Evolutionary conservation across 2,329 filamentous ascomycete genomes (phyloP).

Genomic region (Alternaria burnsii): DNA sequence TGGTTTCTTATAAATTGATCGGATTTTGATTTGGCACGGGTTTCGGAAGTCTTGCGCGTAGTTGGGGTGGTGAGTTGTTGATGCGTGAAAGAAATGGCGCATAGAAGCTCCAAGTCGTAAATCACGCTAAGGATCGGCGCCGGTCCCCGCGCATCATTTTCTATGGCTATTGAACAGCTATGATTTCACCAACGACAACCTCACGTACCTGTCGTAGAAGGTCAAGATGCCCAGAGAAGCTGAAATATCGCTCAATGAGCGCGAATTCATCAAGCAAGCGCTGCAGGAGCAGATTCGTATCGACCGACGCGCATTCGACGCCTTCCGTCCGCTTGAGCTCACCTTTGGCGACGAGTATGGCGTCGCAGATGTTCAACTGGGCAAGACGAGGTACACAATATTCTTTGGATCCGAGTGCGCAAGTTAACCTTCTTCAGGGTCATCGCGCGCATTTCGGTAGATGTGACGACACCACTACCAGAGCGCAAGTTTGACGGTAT

Average conservation of each 20-base stretch:
- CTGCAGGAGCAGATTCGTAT: slow-evolving; percentile 81
- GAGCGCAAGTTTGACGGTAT: slow-evolving; percentile 95
- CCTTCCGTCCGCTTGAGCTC: slow-evolving; percentile 79
- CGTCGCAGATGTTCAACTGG: slow-evolving; percentile 83
- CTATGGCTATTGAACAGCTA: slow-evolving; percentile 15
- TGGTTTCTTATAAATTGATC: neutral
- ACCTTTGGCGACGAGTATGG: slow-evolving; percentile 91
- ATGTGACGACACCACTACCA: slow-evolving; percentile 83
- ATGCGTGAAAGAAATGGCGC: slow-evolving; percentile 15
- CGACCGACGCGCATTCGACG: slow-evolving; percentile 82
- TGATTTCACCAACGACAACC: slow-evolving; percentile 16
- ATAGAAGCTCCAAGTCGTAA: slow-evolving; percentile 16
- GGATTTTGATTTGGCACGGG: neutral
- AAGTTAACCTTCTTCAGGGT: slow-evolving; percentile 64
- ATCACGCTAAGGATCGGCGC: slow-evolving; percentile 24
- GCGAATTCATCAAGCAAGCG: slow-evolving; percentile 83
- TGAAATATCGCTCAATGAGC: slow-evolving; percentile 89
- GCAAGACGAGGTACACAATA: slow-evolving; percentile 79
- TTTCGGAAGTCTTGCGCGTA: slow-evolving; percentile 46
- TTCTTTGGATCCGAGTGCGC: neutral
- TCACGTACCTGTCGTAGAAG: slow-evolving; percentile 6
- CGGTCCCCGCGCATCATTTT: slow-evolving; percentile 36
- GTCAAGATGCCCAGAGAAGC: slow-evolving; percentile 86
- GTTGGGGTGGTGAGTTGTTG: slow-evolving; percentile 13
- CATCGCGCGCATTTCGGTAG: slow-evolving; percentile 83